phyloP scores from a whole-genome alignment of 768 basidiomycete species.

The Suillus discolor region DNA sequence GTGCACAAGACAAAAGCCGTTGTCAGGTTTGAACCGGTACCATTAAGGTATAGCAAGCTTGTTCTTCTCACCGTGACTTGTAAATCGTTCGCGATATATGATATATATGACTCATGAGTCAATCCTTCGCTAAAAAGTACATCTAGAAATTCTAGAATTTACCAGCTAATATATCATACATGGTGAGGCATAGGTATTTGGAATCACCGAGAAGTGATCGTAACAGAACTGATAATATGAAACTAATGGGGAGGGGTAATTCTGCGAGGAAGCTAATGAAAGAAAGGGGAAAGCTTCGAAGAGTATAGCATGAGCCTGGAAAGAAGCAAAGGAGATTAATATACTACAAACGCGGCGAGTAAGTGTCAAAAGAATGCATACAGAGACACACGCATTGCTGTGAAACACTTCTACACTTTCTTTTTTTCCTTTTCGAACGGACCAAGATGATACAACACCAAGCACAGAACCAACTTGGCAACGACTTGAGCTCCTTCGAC shows the following conservation, averaged over 20 bases:
- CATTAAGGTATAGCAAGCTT: neutral
- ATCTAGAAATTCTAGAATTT: neutral
- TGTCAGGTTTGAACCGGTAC: no score
- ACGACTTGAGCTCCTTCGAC: neutral
- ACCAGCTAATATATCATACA: neutral
- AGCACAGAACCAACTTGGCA: neutral
- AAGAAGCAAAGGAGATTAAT: neutral
- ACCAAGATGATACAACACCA: neutral
- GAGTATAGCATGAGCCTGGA: neutral
- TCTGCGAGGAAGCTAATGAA: neutral
- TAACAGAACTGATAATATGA: neutral
- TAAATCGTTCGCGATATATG: no score
- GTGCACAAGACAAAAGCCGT: no score
- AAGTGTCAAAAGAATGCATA: neutral
- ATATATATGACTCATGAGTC: no score
- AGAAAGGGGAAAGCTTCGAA: neutral
- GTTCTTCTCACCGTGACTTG: neutral
- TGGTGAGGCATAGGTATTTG: neutral
- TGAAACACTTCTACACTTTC: neutral
- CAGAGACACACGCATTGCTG: neutral
- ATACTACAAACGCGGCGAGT: neutral
- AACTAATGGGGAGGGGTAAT: neutral
- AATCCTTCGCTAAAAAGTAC: neutral
- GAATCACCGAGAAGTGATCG: neutral
- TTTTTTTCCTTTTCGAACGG: neutral